Base-by-base conservation (phyloP, 192 early-diverging fungal species). In the Chytriomyces hyalinus region DNA sequence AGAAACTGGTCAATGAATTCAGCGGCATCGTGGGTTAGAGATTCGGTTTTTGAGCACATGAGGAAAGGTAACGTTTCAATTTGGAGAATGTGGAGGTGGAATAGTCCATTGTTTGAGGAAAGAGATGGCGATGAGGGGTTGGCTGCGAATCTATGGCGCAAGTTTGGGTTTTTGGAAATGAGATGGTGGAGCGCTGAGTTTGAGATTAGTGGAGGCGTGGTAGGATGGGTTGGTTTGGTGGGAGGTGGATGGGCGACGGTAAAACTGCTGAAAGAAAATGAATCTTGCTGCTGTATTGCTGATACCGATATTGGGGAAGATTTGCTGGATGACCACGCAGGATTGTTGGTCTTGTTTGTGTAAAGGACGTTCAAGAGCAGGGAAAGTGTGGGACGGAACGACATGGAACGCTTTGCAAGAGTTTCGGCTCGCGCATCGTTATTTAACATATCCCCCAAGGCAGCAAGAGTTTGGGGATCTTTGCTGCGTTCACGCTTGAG, bases 1-100 rank as follows among this genome's bases (percentile, higher is more conserved):
- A 22, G 49, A 28, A 70, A 70, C 20, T 53, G 26, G 11, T 20
- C 8, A 10, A 70, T 15, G 22, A 70, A 70, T 7, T 70, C 68
- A 22, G 7, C 45, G 36, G 66, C 66, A 17, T 9, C 4, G 66
- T 17, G 0, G 66, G 28, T 11, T 26, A 11, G 1, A 11, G 49
- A 28, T 3, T 15, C 9, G 57, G 50, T 26, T 46, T 63, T 73
- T 36, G 36, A 36, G 60, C 60, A 44, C 11, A 73, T 62, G 9
- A 73, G 60, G 60, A 73, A 73, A 6, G 71, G 71, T 5, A 73
- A 24, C 4, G 45, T 26, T 28, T 61, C 53, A 24, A 73, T n/a
- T 17, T 63, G 60, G 20, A 73, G 59, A 22, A 73, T 53, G n/a
- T 22, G 15, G 20, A n/a, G 53, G 4, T 13, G 53, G 15, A 57